These are phyloP conservation scores for Scleromitrula shiraiana DNA, from an alignment of 2,329 filamentous ascomycete species.

Conservation along the genomic window DNA sequence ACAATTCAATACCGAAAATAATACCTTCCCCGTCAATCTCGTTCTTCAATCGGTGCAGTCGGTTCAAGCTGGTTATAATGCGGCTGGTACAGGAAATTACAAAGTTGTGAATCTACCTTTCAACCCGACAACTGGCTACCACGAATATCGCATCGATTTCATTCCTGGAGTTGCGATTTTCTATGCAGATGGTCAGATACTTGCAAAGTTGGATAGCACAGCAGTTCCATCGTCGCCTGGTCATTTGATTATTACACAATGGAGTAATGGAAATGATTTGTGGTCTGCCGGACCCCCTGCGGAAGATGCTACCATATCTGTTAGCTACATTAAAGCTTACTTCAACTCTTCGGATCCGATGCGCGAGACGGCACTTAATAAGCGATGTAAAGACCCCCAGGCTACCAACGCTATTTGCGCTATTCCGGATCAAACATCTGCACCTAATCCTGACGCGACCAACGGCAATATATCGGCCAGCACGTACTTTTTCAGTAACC, in stretches of 20 bases:
- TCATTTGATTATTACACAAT: conserved; percentile 63
- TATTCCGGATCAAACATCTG: conserved; percentile 40
- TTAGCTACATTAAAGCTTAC: conserved; percentile 69
- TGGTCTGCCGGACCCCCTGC: conserved; percentile 67
- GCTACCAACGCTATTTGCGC: conserved; percentile 37
- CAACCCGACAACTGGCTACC: conserved; percentile 55
- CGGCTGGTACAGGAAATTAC: conserved; percentile 51
- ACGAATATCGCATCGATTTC: conserved; percentile 78
- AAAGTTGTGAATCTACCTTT: conserved; percentile 53
- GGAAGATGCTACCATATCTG: conserved; percentile 51
- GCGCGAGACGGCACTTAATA: conserved; percentile 32
- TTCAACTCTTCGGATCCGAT: conserved; percentile 58
- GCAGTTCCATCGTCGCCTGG: conserved; percentile 54
- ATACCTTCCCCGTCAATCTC: conserved; percentile 57
- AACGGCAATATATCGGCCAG: conserved; percentile 27
- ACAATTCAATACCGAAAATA: conserved; percentile 46
- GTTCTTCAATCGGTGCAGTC: conserved; percentile 64
- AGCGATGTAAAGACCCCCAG: conserved; percentile 35
- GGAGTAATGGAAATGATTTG: conserved; percentile 65
- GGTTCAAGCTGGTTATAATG: conserved; percentile 51
- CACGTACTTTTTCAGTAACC: conserved; percentile 43
- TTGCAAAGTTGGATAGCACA: conserved; percentile 48
- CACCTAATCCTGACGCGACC: conserved; percentile 23
- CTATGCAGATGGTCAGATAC: conserved; percentile 54
- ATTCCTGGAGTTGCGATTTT: conserved; percentile 54